Evolutionary conservation across 2,329 filamentous ascomycete genomes (phyloP).

Genomic region (Paecilomyces variotii): DNA sequence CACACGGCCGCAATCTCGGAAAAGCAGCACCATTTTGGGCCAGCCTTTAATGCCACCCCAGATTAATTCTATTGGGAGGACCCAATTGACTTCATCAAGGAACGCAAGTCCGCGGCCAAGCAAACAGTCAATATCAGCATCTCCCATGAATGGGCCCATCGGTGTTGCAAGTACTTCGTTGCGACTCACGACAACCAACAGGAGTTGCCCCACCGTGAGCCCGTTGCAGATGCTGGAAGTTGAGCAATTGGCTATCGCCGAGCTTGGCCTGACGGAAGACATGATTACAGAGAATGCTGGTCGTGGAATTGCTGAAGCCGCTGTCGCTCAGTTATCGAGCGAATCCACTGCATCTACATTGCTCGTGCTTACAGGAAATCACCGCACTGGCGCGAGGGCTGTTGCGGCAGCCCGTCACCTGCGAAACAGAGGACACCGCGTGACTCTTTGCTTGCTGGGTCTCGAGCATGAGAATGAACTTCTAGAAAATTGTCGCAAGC

Average conservation of each 20-base stretch:
- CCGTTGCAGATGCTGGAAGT: slow-evolving; percentile 84
- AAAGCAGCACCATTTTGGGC: slow-evolving; percentile 33
- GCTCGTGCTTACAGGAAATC: slow-evolving; percentile 89
- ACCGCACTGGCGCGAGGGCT: slow-evolving; percentile 76
- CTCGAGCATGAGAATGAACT: slow-evolving; percentile 76
- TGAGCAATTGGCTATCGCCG: slow-evolving; percentile 81
- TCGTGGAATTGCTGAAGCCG: slow-evolving; percentile 71
- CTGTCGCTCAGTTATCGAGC: slow-evolving; percentile 61
- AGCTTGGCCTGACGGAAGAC: slow-evolving; percentile 78
- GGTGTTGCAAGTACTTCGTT: slow-evolving; percentile 36
- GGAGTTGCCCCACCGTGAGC: slow-evolving; percentile 50
- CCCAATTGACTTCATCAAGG: slow-evolving; percentile 28
- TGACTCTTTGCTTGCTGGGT: slow-evolving; percentile 76
- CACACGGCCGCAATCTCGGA: slow-evolving; percentile 31
- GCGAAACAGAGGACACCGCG: slow-evolving; percentile 70
- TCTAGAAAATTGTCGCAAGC: slow-evolving; percentile 69
- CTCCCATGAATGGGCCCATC: slow-evolving; percentile 31
- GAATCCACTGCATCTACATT: slow-evolving; percentile 48
- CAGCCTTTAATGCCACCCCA: slow-evolving; percentile 29
- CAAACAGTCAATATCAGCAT: slow-evolving; percentile 33
- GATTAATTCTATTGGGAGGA: slow-evolving; percentile 25
- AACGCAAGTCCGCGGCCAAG: slow-evolving; percentile 33
- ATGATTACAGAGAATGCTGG: slow-evolving; percentile 90
- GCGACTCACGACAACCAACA: slow-evolving; percentile 46
- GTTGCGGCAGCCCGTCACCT: slow-evolving; percentile 81